Percentiles rank a stretch among this genome's conserved stretches.
These are phyloP conservation scores for Pseudozyma sp. DNA, from an alignment of 1,284 basidiomycete species.

Conservation along the genomic window DNA sequence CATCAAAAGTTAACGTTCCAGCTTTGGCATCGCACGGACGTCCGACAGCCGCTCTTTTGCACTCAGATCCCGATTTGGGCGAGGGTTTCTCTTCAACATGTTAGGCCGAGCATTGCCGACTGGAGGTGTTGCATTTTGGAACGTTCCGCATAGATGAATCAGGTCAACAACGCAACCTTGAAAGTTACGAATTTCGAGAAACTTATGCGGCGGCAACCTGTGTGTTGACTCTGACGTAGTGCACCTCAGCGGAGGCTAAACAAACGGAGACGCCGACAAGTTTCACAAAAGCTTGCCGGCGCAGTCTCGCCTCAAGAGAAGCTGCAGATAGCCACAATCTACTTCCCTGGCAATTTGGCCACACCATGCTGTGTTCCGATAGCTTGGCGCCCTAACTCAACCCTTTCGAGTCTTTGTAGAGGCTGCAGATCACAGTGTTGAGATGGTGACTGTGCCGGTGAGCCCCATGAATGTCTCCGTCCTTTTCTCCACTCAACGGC, in stretches of 20 bases:
- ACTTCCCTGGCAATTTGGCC: too few relatives aligned
- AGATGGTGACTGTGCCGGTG: not conserved
- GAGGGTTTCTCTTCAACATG: too few relatives aligned
- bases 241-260: constrained; percentile 7
- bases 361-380: too few relatives aligned
- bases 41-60: not conserved
- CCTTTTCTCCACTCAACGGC: not conserved
- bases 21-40: constrained; percentile 17
- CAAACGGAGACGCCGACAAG: constrained; percentile 5
- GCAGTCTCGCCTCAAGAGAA: too few relatives aligned
- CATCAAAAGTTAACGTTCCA: too few relatives aligned
- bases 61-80: too few relatives aligned
- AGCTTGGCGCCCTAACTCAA: too few relatives aligned
- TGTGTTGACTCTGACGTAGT: constrained; percentile 10
- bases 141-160: too few relatives aligned
- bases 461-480: not conserved
- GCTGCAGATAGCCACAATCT: too few relatives aligned
- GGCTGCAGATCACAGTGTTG: not conserved
- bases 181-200: not conserved
- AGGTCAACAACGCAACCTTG: not conserved
- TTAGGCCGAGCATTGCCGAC: too few relatives aligned
- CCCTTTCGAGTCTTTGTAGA: not conserved
- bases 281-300: constrained; percentile 1
- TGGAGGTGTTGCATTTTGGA: too few relatives aligned
- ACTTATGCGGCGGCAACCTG: too few relatives aligned